phyloP scores from a whole-genome alignment of 176 grass and related monocot genomes.

The Eleusine coracana region DNA sequence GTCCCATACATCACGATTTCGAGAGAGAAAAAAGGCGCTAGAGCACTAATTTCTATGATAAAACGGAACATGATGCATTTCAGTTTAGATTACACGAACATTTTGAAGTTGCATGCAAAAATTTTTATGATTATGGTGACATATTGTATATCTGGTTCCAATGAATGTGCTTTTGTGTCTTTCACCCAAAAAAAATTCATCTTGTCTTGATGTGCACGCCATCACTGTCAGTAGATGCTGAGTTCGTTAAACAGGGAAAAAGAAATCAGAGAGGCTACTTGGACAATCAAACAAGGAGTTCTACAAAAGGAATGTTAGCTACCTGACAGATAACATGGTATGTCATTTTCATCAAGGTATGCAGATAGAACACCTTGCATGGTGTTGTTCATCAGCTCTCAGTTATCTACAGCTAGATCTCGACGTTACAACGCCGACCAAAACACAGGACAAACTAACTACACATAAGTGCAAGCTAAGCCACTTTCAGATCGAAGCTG shows the following conservation, averaged over 20 bases:
- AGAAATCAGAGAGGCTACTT: constrained; percentile 10
- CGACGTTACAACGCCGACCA: not conserved
- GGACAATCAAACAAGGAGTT: not conserved
- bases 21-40: not conserved
- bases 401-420: not conserved
- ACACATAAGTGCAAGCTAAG: not conserved
- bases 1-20: not conserved
- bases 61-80: not conserved
- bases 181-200: not conserved
- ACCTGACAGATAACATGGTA: not conserved
- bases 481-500: not conserved
- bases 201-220: not conserved
- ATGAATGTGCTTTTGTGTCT: not conserved
- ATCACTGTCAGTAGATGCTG: not conserved
- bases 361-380: not conserved
- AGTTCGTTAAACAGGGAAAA: not conserved
- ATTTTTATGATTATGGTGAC: not conserved
- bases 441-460: not conserved
- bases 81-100: not conserved
- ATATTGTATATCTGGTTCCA: not conserved
- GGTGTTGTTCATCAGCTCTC: not conserved
- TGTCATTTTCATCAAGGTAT: not conserved
- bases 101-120: not conserved
- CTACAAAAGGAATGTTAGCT: constrained; percentile 21
- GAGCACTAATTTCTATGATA: not conserved